These are phyloP conservation scores for Colletotrichum filicis DNA, from an alignment of 2,329 filamentous ascomycete genomes.

Conservation along the genomic window DNA sequence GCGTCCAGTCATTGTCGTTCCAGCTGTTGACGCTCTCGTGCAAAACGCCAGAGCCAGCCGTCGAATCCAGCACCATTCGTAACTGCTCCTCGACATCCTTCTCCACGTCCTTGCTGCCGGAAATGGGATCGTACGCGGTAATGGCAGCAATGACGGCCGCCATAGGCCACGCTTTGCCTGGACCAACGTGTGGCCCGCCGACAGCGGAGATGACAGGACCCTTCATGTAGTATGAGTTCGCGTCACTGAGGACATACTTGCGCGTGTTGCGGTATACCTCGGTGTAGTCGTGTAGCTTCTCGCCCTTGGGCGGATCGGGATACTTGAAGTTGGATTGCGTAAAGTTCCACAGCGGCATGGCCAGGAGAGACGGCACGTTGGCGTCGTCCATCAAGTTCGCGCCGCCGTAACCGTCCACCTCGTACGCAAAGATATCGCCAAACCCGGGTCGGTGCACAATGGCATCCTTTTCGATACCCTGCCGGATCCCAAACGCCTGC, in stretches of 20 bases:
- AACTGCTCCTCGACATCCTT: slow-evolving; percentile 49
- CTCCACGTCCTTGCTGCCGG: slow-evolving; percentile 42
- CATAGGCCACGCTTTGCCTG: slow-evolving; percentile 67
- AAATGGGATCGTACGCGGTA: slow-evolving; percentile 50
- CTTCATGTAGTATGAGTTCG: slow-evolving; percentile 82
- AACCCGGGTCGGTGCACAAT: slow-evolving; percentile 65
- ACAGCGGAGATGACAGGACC: slow-evolving; percentile 77
- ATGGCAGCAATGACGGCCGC: slow-evolving; percentile 63
- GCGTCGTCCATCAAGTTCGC: slow-evolving; percentile 77
- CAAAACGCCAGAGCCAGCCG: slow-evolving; percentile 55
- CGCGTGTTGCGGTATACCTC: slow-evolving; percentile 82
- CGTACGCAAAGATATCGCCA: slow-evolving; percentile 79
- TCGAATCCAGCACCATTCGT: slow-evolving; percentile 52
- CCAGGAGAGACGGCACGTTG: slow-evolving; percentile 75
- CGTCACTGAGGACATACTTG: slow-evolving; percentile 77
- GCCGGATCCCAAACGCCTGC: slow-evolving; percentile 71
- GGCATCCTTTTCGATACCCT: slow-evolving; percentile 77
- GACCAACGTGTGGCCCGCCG: slow-evolving; percentile 75
- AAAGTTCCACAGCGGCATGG: slow-evolving; percentile 73
- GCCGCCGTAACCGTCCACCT: slow-evolving; percentile 79
- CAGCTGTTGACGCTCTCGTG: slow-evolving; percentile 60
- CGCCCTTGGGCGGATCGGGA: slow-evolving; percentile 19
- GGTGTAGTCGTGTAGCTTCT: slow-evolving; percentile 61
- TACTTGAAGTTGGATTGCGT: slow-evolving; percentile 30
- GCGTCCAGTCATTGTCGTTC: slow-evolving; percentile 50